Evolutionary conservation across 2,329 filamentous ascomycete genomes (phyloP).

Genomic region (Rugonectria rugulosa): DNA sequence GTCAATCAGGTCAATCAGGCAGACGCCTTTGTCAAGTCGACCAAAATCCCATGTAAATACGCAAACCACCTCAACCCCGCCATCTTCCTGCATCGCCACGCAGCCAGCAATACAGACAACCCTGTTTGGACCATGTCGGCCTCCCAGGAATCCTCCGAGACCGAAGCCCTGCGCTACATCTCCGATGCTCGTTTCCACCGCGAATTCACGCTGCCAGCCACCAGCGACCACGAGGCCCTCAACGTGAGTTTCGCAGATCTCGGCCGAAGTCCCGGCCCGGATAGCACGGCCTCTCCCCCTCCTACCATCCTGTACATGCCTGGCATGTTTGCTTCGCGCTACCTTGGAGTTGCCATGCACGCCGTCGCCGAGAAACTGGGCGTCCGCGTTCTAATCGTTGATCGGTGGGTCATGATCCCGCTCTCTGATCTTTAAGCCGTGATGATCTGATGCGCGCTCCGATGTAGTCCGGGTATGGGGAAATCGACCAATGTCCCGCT

Average conservation of each 20-base stretch:
- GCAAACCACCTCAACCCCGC: neutral
- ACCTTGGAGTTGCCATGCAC: slow-evolving; percentile 43
- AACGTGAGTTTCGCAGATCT: slow-evolving; percentile 41
- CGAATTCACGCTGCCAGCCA: slow-evolving; percentile 36
- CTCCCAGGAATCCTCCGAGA: neutral
- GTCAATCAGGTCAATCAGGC: neutral
- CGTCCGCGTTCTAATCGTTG: slow-evolving; percentile 43
- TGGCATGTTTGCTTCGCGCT: slow-evolving; percentile 38
- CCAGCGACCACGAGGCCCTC: slow-evolving; percentile 28
- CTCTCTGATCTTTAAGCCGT: slow-evolving; percentile 29
- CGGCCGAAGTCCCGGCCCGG: slow-evolving; percentile 20
- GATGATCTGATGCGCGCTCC: slow-evolving; percentile 33
- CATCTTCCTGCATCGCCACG: neutral
- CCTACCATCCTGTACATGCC: slow-evolving; percentile 42
- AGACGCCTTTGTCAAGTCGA: neutral
- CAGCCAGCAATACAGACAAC: no score
- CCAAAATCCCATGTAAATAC: neutral
- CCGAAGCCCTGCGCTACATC: slow-evolving; percentile 23
- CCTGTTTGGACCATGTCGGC: neutral
- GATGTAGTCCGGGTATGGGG: slow-evolving; percentile 38
- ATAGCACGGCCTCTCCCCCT: slow-evolving; percentile 5
- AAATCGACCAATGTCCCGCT: slow-evolving; percentile 29
- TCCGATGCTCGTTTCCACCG: slow-evolving; percentile 37
- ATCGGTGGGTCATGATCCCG: slow-evolving; percentile 35
- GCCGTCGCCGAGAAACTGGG: slow-evolving; percentile 40